Evolutionary conservation across 768 basidiomycete genomes (phyloP).

Genomic region (Hemileccinum rubropunctum): DNA sequence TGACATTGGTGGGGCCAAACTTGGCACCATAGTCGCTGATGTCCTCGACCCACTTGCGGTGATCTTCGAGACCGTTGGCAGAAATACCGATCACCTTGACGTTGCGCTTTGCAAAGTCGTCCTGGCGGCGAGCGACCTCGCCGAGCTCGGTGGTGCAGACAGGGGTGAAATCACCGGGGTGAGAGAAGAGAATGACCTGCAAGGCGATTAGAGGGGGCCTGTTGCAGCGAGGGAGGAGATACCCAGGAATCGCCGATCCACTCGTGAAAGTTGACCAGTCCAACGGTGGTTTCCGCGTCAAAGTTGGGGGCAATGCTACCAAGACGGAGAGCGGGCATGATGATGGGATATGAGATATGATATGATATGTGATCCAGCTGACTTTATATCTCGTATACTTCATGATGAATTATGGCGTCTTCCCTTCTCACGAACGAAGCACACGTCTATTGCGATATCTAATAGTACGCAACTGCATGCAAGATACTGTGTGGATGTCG

Average conservation of each 20-base stretch:
- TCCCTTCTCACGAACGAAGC: slow-evolving; percentile 56
- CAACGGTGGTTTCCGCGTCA: slow-evolving; percentile 83
- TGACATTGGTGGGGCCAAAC: slow-evolving; percentile 66
- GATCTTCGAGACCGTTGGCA: slow-evolving; percentile 84
- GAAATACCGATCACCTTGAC: slow-evolving; percentile 95
- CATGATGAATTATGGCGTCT: slow-evolving; percentile 49
- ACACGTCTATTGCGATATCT: slow-evolving; percentile 26
- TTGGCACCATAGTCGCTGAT: slow-evolving; percentile 79
- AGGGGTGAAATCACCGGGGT: slow-evolving; percentile 91
- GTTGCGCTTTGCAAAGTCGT: slow-evolving; percentile 81
- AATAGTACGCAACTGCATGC: slow-evolving; percentile 92
- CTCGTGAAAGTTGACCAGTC: slow-evolving; percentile 88
- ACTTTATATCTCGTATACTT: slow-evolving; percentile 7
- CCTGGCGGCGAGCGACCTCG: slow-evolving; percentile 84
- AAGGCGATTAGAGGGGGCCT: not conserved
- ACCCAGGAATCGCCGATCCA: slow-evolving; percentile 91
- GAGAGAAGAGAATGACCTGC: slow-evolving; percentile 90
- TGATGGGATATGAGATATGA: slow-evolving; percentile 12
- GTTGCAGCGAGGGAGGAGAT: not conserved
- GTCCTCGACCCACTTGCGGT: slow-evolving; percentile 86
- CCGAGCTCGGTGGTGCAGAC: slow-evolving; percentile 97
- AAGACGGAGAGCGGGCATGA: slow-evolving; percentile 63
- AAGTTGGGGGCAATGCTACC: slow-evolving; percentile 91
- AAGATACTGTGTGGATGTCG: slow-evolving; percentile 90
- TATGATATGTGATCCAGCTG: not conserved